phyloP scores from a whole-genome alignment of 75 land plant genomes.

The Sequoia sempervirens region DNA sequence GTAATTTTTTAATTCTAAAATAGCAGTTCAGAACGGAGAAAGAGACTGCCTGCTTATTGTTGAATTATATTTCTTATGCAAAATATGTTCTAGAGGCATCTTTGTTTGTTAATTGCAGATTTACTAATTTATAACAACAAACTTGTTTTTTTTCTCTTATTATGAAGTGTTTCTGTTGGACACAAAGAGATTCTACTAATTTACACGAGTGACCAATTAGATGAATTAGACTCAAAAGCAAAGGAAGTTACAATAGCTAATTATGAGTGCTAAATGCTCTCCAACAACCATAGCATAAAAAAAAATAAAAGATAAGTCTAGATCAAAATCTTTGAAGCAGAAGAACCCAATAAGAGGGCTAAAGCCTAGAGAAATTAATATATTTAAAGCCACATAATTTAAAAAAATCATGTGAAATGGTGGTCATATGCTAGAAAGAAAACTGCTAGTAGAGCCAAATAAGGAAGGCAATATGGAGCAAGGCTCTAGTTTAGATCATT shows the following conservation, averaged over 20 bases:
- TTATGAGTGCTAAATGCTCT: not conserved
- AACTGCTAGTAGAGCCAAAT: not conserved
- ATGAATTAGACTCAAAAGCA: not conserved
- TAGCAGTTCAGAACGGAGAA: not conserved
- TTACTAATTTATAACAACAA: not conserved
- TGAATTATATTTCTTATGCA: not conserved
- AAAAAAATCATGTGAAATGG: not conserved
- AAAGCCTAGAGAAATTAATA: not conserved
- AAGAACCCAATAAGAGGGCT: not conserved
- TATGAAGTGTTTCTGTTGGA: not conserved
- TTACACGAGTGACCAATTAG: not conserved
- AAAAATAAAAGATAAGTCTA: not conserved
- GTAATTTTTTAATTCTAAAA: not conserved
- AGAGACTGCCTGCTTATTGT: not conserved
- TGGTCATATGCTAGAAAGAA: not conserved
- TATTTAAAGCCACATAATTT: not conserved
- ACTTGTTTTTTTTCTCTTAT: not conserved
- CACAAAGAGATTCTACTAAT: too few relatives aligned
- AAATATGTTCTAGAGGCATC: not conserved
- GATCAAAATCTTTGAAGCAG: not conserved
- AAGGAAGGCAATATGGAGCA: not conserved
- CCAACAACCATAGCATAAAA: not conserved
- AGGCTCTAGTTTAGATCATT: not conserved
- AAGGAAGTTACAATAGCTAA: not conserved
- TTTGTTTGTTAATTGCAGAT: not conserved